Evolutionary conservation across 495 filamentous ascomycete species (phyloP), one percentile per base, ranked within the genome.

Genomic region (Hypoxylon fuscum): DNA sequence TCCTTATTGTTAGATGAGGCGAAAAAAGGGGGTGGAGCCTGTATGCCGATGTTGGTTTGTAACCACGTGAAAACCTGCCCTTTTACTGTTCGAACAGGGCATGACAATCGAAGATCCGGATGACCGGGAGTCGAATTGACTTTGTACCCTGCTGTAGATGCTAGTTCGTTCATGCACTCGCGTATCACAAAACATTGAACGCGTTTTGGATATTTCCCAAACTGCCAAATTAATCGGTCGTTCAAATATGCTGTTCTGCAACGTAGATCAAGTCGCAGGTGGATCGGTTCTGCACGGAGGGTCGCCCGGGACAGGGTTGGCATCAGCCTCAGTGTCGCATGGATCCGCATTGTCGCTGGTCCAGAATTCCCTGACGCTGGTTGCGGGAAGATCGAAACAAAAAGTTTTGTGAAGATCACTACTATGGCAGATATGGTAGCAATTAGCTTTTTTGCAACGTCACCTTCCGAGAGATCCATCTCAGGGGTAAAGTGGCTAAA

Each of bases 361-460:
- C 57, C 57, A 53, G 29, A 62, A 49, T 56, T 61, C 63, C 53
- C 48, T 31, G 15, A 62, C 57, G 25, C 32, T 66, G 57, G 57
- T 53, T 57, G 52, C 21, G 35, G 18, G 63, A 66, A 66, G 63
- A 61, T 61, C 57, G 42, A 66, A 61, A 61, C 57, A 61, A 53
- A 57, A n/a, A n/a, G n/a, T 66, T 55, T 34, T 22, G 56, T 47
- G 41, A 60, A 51, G 55, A 61, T 66, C 62, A 45, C 50, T 44
- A 43, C 38, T n/a, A n/a, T n/a, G n/a, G n/a, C n/a, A n/a, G n/a
- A n/a, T n/a, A n/a, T n/a, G n/a, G n/a, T n/a, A n/a, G n/a, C 43
- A 7, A 47, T 52, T 49, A 22, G 51, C 51, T 3, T 8, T 60
- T 51, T 22, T 2, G 40, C 21, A 52, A 52, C 41, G 41, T 46